phyloP scores from a whole-genome alignment of 1,139 yeast genomes.

The Candida dubliniensis region DNA sequence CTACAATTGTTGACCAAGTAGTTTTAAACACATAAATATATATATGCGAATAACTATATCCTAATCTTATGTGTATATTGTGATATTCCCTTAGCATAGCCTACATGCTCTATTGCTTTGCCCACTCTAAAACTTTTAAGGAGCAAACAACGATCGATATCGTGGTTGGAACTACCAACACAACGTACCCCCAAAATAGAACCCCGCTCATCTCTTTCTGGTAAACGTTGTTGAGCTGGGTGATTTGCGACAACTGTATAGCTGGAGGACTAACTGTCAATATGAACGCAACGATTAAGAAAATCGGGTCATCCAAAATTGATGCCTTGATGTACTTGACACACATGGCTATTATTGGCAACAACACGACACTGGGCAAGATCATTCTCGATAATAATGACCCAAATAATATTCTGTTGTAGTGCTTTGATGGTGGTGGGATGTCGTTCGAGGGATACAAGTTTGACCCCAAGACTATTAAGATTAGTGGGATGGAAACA shows the following conservation, averaged over 20 bases:
- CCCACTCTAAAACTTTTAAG: conserved; percentile 63
- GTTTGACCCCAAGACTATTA: conserved; percentile 76
- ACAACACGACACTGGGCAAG: conserved; percentile 63
- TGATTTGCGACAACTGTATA: conserved; percentile 78
- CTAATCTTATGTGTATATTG: too few species aligned
- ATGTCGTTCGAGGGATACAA: conserved; percentile 65
- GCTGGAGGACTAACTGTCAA: conserved; percentile 84
- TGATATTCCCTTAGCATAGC: not conserved
- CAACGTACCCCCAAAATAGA: conserved; percentile 83
- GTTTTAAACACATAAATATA: too few species aligned
- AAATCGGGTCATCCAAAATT: conserved; percentile 81
- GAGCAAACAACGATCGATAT: conserved; percentile 69
- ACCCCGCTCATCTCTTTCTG: conserved; percentile 86
- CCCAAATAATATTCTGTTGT: conserved; percentile 60
- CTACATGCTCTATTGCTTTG: conserved; percentile 13
- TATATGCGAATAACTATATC: too few species aligned
- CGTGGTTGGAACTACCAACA: conserved; percentile 76
- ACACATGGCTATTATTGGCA: conserved; percentile 66
- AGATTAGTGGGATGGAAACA: conserved; percentile 83
- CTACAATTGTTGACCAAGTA: too few species aligned
- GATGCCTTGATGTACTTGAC: conserved; percentile 68
- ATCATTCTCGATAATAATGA: conserved; percentile 76
- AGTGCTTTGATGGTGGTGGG: conserved; percentile 62
- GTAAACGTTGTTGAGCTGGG: conserved; percentile 72
- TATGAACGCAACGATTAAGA: conserved; percentile 71